Evolutionary conservation across 306 rosid species (phyloP), one percentile per base, ranked within the genome.

Genomic region (Pyrus communis): DNA sequence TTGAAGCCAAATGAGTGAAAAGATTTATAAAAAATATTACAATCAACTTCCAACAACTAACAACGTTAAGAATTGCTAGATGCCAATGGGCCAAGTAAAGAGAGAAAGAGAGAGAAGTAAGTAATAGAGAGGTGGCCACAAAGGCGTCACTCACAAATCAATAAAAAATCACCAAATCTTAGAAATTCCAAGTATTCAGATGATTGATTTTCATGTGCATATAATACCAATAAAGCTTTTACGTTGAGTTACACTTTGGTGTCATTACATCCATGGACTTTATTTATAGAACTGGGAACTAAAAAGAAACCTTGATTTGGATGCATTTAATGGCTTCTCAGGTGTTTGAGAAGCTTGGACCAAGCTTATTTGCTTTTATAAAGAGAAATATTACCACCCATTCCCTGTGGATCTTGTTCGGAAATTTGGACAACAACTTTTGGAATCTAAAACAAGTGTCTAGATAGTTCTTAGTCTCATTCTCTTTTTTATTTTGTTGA

Each of bases 311-410:
- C 81, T 87, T 86, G 86, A 86, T 91, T 86, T 89, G 85, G 62
- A 90, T 86, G 87, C 88, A 84, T 93, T 87, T 78, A 89, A 91
- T 93, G 93, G 87, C 90, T 83, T 91, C 85, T 92, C 98, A 93
- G 96, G 96, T 93, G 78, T 93, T 90, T 93, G 98, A 93, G 94
- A 93, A 85, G 97, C 97, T 93, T 91, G 98, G 97, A 84, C 97
- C 98, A 88, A 93, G 97, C 77, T 93, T 90, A 88, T 91, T 91
- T 93, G 96, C 91, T 87, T 93, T 93, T 91, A 93, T 91, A 90
- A 93, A 90, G 98, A 88, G 98, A 91, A 93, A 0, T 30, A 30
- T 30, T 91, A 91, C 93, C 86, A 89, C 87, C 92, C 98, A 76
- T 91, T 94, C 88, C 98, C 95, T 83, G 89, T 91, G 97, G 98